Percentiles rank a stretch among this genome's conserved stretches.
Conservation (phyloP, 805 yeast genomes). For the Candida manassasensis region DNA sequence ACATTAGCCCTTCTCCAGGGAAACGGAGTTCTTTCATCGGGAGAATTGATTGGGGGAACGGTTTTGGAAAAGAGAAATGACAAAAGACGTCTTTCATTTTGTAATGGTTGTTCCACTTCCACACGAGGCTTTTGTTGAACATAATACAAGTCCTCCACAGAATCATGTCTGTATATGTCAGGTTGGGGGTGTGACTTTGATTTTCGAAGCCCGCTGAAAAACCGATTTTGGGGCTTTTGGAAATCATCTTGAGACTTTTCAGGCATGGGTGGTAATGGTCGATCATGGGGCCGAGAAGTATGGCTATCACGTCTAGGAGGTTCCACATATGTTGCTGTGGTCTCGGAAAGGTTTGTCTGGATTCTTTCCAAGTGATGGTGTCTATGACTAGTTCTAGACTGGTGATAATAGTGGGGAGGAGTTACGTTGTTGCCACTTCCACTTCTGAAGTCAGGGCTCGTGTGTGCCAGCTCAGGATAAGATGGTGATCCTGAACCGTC, state of each 20-base stretch:
- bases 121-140: neutral
- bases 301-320: neutral
- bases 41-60: conserved; percentile 47
- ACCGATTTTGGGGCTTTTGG: neutral
- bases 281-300: neutral
- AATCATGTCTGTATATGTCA: neutral
- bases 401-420: neutral
- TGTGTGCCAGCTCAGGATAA: conserved; percentile 7
- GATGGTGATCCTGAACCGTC: conserved; percentile 2
- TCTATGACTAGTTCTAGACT: neutral
- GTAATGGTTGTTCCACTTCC: conserved; percentile 25
- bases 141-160: neutral
- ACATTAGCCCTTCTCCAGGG: conserved; percentile 41
- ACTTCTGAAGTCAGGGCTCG: conserved; percentile 7
- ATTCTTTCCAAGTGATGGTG: conserved; percentile 5
- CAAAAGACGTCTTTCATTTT: conserved; percentile 47
- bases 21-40: conserved; percentile 46
- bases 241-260: conserved; percentile 5
- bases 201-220: neutral
- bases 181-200: neutral
- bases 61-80: conserved; percentile 45
- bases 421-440: neutral
- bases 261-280: conserved; percentile 1
- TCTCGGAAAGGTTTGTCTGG: conserved; percentile 12
- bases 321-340: conserved; percentile 15